Evolutionary conservation across 2,329 filamentous ascomycete species (phyloP), one percentile per base, ranked within the genome.

Genomic region (Ceratocystis ficicola): DNA sequence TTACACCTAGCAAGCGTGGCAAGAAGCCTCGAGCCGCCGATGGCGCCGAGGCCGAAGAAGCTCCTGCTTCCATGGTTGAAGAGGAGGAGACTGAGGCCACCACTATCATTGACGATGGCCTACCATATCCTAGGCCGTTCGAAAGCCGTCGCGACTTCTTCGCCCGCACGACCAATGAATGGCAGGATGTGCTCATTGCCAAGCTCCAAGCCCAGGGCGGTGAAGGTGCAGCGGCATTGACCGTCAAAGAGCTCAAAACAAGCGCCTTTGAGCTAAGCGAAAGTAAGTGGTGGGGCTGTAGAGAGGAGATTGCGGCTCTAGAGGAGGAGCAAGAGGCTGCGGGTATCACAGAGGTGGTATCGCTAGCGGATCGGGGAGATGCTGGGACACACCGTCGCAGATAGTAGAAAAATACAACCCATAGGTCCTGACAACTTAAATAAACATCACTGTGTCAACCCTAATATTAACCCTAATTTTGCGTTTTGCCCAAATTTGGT

Each of bases 221-320:
- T 57, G 82, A 85, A 69, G 63, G 66, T 55, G 82, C 83, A 2
- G 87, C 89, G 74, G 81, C 84, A 50, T 81, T 90, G 69, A 80
- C 84, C 0, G 79, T 95, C 72, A 99, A 99, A 79, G 94, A 97
- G 78, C 86, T 97, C 72, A 91, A 95, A 75, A 88, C 92, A 72
- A 86, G 85, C 73, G 94, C 91, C 0, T 99, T 96, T 74, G 87
- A 90, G 73, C 81, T 90, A 69, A 92, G 92, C 50, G 94, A 99
- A 76, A 89, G 92, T 77, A 96, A 95, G 75, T 99, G 94, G 94
- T 99, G 94, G 94, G 94, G 96, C 79, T 91, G 88, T 73, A 83
- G 94, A 71, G 94, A 99, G 77, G 93, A 97, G 77, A 89, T 99
- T 70, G 88, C 86, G 65, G 88, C 85, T 5, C 76, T 97, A 72